Evolutionary conservation across 768 basidiomycete species (phyloP).

Genomic region (Leccinum pellstonianum): DNA sequence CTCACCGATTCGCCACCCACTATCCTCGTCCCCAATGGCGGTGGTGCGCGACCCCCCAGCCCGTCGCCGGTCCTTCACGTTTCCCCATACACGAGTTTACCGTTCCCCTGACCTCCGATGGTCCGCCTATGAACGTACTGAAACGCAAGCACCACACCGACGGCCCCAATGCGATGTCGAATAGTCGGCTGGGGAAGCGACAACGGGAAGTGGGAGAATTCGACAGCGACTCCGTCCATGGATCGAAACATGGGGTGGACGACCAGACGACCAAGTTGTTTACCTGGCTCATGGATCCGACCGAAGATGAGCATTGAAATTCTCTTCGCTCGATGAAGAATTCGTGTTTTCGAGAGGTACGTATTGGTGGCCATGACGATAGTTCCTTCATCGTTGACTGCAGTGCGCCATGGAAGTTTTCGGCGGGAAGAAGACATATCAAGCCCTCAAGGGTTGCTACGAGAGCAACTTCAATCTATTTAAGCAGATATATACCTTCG

Average conservation of each 20-base stretch:
- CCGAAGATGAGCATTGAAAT: conserved; percentile 77
- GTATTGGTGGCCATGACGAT: conserved; percentile 4
- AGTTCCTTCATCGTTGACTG: conserved; percentile 2
- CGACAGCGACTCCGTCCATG: conserved; percentile 43
- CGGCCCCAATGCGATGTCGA: conserved; percentile 16
- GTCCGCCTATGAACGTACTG: conserved; percentile 18
- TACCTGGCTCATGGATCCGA: conserved; percentile 71
- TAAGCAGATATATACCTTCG: conserved; percentile 78
- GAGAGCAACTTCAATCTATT: conserved; percentile 84
- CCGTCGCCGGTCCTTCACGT: conserved; percentile 29
- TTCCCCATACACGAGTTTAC: conserved; percentile 36
- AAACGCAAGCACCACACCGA: conserved; percentile 56
- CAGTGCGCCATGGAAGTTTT: conserved; percentile 75
- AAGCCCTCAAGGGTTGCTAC: conserved; percentile 81
- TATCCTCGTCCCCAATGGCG: conserved; percentile 29
- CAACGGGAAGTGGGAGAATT: conserved; percentile 32
- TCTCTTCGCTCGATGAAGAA: conserved; percentile 77
- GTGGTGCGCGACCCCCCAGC: conserved; percentile 25
- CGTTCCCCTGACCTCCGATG: conserved; percentile 30
- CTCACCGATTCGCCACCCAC: conserved; percentile 34
- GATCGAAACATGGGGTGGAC: conserved; percentile 83
- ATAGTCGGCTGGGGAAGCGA: conserved; percentile 29
- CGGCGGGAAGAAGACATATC: conserved; percentile 74
- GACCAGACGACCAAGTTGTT: conserved; percentile 79
- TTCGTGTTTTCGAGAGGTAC: conserved; percentile 75